Evolutionary conservation across 495 filamentous ascomycete genomes (phyloP), one percentile per base, ranked within the genome.

Genomic region (Aspergillus bridgeri): DNA sequence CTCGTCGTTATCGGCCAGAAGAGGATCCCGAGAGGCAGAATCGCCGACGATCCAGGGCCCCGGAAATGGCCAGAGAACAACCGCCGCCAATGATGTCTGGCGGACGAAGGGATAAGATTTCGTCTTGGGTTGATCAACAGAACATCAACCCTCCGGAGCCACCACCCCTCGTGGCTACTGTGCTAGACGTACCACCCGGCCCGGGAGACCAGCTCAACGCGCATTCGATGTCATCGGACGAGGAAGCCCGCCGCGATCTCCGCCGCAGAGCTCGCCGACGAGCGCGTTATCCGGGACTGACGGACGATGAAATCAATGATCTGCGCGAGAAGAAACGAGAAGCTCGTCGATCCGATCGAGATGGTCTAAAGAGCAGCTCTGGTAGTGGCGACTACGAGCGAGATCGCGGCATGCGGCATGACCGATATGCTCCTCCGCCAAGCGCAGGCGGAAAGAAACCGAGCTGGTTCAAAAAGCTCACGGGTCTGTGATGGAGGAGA

Each of bases 51-150:
- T 72, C 72, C 21, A 69, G 64, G 22, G 66, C 61, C 0, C 54
- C 63, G 20, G 60, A 63, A 24, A 42, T 53, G 22, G 25, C 65
- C 59, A 23, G 55, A 52, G 20, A 23, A 21, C 6, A 54, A 33
- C 22, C 33, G 7, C 58, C 54, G 6, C 69, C 69, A 9, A 60
- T 67, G 58, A 71, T 69, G 68, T 52, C 65, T 29, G 69, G 69
- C 27, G 70, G 62, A 33, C 67, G 67, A 33, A 72, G 71, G 62
- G 80, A 85, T 52, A 84, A 86, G 64, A 86, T 81, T 47, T 77
- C 81, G 2, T 83, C 80, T 4, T 86, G 83, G 83, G 79, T 86
- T 4, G 70, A 85, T 57, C 79, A 77, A 1, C 77, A 84, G 65
- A 72, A 76, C 38, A 71, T 71, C 11, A 79, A 83, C 15, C 83